Percentiles rank a stretch among this genome's conserved stretches.
phyloP scores from a whole-genome alignment of 371 early-diverging fungal species.

The Mucor sp. region DNA sequence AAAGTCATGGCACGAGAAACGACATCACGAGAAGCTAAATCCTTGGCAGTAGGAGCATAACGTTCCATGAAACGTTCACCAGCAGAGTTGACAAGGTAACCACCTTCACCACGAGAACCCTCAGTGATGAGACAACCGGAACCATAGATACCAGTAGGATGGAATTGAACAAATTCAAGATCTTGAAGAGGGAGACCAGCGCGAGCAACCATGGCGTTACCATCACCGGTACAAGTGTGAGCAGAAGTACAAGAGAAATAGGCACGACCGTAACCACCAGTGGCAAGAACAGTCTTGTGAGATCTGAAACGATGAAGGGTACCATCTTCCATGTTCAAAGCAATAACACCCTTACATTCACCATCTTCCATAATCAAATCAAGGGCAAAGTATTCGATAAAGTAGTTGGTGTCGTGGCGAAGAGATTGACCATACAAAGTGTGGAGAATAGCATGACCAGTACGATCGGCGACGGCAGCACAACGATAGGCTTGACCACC shows the following conservation, averaged over 20 bases:
- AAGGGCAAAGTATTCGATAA: conserved; percentile 98
- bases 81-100: conserved; percentile 88
- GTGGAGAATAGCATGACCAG: conserved; percentile 97
- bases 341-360: conserved; percentile 95
- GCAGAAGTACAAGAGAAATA: conserved; percentile 99
- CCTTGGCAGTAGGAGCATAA: conserved; percentile 98
- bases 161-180: conserved; percentile 98
- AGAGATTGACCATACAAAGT: conserved; percentile 97
- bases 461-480: conserved; percentile 98
- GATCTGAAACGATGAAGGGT: conserved; percentile 96
- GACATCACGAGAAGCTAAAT: conserved; percentile 97
- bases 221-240: conserved; percentile 98
- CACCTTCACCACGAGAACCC: conserved; percentile 97
- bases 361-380: conserved; percentile 98
- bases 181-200: conserved; percentile 94
- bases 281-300: conserved; percentile 98
- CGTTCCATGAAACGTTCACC: conserved; percentile 99
- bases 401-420: conserved; percentile 94
- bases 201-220: conserved; percentile 94
- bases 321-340: conserved; percentile 97
- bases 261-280: conserved; percentile 98
- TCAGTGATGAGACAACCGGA: conserved; percentile 98
- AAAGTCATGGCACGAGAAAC: conserved; percentile 98
- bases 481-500: conserved; percentile 98
- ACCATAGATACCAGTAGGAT: conserved; percentile 98